These are phyloP conservation scores for Neurospora pannonica DNA, from an alignment of 495 filamentous ascomycete genomes.

Conservation along the genomic window DNA sequence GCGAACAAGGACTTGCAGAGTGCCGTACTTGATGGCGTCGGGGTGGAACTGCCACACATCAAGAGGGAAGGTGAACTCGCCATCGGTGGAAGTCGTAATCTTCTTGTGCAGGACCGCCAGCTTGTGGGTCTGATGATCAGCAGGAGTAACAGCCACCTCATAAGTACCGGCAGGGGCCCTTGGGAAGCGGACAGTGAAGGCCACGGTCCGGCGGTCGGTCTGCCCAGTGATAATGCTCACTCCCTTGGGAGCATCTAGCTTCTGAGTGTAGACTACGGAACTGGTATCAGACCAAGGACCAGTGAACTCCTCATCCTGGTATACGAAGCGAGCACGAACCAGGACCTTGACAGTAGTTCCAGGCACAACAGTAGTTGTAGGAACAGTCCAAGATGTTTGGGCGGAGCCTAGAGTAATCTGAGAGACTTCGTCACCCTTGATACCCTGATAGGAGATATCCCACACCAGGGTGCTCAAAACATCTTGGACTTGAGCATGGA, in stretches of 20 bases:
- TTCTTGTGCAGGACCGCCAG: not conserved
- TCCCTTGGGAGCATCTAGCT: not conserved
- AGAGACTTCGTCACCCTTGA: not conserved
- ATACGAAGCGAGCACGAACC: not conserved
- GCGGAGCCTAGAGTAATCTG: not conserved
- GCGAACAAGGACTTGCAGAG: not conserved
- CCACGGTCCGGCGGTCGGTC: not conserved
- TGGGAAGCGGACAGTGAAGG: not conserved
- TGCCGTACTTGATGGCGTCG: not conserved
- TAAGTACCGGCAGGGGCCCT: not conserved
- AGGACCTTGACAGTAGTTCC: not conserved
- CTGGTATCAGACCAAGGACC: not conserved
- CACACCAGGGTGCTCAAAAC: not conserved
- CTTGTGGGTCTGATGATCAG: not conserved
- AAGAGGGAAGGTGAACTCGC: not conserved
- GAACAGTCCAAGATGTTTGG: not conserved
- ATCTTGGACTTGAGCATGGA: not conserved
- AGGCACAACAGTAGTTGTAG: not conserved
- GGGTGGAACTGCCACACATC: not conserved
- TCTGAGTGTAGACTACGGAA: not conserved
- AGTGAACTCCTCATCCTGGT: not conserved
- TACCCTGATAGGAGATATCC: not conserved
- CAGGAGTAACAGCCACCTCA: not conserved
- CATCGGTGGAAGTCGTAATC: not conserved
- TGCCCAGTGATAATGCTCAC: not conserved